Conservation (phyloP, 2,329 filamentous ascomycete species). For the Fusarium nematophilum region DNA sequence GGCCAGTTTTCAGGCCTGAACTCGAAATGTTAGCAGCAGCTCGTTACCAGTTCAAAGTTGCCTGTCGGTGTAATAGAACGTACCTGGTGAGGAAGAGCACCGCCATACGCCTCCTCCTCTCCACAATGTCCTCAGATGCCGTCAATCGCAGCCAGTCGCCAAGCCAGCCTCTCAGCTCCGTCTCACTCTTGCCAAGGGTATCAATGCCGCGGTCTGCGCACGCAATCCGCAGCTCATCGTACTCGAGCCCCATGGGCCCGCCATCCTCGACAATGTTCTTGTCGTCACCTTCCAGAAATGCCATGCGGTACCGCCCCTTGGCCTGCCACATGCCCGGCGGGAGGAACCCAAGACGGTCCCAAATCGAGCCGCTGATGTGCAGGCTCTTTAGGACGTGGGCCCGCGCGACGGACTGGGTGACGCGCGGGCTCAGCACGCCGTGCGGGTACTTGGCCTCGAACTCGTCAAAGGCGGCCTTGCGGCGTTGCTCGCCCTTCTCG, state of each 20-base stretch:
- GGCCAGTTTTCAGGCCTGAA: conserved; percentile 55
- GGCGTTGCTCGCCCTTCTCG: conserved; percentile 64
- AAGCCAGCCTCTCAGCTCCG: conserved; percentile 61
- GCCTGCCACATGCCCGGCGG: conserved; percentile 64
- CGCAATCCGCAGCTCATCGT: conserved; percentile 75
- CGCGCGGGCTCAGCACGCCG: conserved; percentile 50
- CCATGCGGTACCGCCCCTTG: conserved; percentile 64
- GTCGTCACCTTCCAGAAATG: conserved; percentile 79
- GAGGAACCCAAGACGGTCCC: conserved; percentile 62
- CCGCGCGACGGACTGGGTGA: conserved; percentile 46
- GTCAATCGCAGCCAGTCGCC: conserved; percentile 62
- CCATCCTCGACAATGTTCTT: conserved; percentile 72
- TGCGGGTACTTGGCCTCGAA: conserved; percentile 49
- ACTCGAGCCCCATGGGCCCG: conserved; percentile 65
- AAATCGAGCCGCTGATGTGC: conserved; percentile 58
- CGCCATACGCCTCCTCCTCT: conserved; percentile 53
- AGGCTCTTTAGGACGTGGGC: conserved; percentile 57
- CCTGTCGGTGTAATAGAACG: conserved; percentile 21
- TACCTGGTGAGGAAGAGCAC: conserved; percentile 57
- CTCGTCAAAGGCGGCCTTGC: conserved; percentile 61
- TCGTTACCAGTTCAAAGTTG: neutral
- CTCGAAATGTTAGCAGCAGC: conserved; percentile 20
- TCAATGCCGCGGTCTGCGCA: conserved; percentile 76
- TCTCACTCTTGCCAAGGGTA: conserved; percentile 66
- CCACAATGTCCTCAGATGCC: conserved; percentile 49